Base-by-base conservation (phyloP, 2,329 filamentous ascomycete species). In the Pseudogymnoascus sp. region DNA sequence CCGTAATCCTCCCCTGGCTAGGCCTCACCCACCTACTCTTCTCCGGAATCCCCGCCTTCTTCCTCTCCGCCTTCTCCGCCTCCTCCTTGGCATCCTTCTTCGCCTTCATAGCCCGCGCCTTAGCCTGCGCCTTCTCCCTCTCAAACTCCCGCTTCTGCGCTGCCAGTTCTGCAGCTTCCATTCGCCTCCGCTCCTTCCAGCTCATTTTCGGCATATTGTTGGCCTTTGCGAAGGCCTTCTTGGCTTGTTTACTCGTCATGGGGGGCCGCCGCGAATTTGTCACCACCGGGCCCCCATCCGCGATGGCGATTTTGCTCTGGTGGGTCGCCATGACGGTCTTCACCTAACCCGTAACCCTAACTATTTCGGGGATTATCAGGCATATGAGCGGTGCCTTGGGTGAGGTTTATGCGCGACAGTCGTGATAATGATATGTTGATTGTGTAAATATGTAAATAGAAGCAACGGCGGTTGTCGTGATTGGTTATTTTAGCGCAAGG, bases 1-100 rank as follows among this genome's bases (percentile, higher is more conserved):
- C 69, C 15, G 81, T 75, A 64, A 86, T 82, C 0, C 79, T 82
- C 41, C 79, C 79, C 68, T 86, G 83, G 35, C 82, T 85, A 0
- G 82, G 78, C 36, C 78, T 75, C 4, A 82, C 79, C 58, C 63
- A 66, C 63, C 60, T 66, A 11, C 75, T 75, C n/a, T 81, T 75
- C 4, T 84, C 71, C 12, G 83, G 83, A 62, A 82, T 61, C 0
- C 82, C 80, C 60, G 75, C 78, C 64, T 74, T 79, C 66, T 73
- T 80, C 71, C 78, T 82, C 59, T 74, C 77, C n/a, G 80, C 77
- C 47, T 72, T 74, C 62, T 79, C 78, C 6, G 75, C 76, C 25
- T 75, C 69, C 57, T 82, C 81, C 67, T 80, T 83, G 14, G 77
- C 79, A 62, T 77, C 80, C 70, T 82, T 84, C 71, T 77, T 81